phyloP scores from a whole-genome alignment of 192 early-diverging fungal genomes.

The Backusella liffmaniae region DNA sequence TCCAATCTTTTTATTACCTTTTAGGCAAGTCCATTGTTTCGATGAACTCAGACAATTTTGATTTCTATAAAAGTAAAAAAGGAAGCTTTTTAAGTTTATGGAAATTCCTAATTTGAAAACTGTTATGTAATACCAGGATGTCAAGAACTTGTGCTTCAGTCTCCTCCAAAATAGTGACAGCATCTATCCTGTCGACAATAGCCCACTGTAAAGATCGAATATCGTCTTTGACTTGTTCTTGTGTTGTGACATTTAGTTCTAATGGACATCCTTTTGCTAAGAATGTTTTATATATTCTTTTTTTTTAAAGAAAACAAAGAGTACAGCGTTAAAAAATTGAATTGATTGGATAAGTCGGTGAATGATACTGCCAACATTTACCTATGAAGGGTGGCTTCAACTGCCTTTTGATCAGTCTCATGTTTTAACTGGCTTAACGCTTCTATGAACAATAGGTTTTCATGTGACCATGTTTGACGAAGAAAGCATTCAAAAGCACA shows the following conservation, averaged over 20 bases:
- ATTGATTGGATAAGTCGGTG: background rate
- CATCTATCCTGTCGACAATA: constrained; percentile 10
- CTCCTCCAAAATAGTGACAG: constrained; percentile 18
- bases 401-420: constrained; percentile 16
- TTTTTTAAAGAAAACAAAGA: constrained; percentile 1
- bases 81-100: background rate
- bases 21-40: constrained; percentile 10
- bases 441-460: constrained; percentile 37
- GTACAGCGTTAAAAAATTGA: background rate
- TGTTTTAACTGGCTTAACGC: constrained; percentile 26
- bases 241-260: constrained; percentile 28
- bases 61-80: constrained; percentile 13
- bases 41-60: constrained; percentile 10
- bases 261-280: constrained; percentile 20
- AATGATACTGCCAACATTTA: background rate
- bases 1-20: background rate
- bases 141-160: constrained; percentile 25
- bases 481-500: constrained; percentile 26
- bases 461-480: constrained; percentile 24
- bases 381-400: constrained; percentile 24
- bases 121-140: constrained; percentile 18
- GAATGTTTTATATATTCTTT: constrained; percentile 38
- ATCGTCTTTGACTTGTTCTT: constrained; percentile 3
- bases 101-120: background rate
- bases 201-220: constrained; percentile 20